Conservation (phyloP, 2,329 filamentous ascomycete genomes). For the Hysterium pulicare region DNA sequence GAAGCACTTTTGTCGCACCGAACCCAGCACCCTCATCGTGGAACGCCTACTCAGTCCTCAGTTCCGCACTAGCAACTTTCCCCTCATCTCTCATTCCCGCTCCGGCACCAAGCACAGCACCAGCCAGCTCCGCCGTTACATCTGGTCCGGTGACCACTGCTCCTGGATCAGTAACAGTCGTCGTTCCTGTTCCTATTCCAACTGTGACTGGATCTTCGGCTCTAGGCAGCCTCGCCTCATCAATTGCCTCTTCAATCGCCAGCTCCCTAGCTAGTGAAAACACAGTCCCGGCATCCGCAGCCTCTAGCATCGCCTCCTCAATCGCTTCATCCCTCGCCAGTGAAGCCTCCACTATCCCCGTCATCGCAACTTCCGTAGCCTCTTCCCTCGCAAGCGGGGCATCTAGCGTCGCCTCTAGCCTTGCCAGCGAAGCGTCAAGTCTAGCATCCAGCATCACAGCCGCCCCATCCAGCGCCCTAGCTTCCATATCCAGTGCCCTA, state of each 20-base stretch:
- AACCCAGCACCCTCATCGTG: neutral
- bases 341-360: neutral
- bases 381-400: neutral
- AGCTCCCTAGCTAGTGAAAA: constrained; percentile 1
- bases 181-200: neutral
- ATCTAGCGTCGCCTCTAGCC: neutral
- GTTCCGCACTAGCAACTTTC: constrained; percentile 3
- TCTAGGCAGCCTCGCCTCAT: neutral
- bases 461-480: neutral
- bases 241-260: neutral
- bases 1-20: neutral
- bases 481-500: neutral
- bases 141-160: neutral
- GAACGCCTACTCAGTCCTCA: neutral
- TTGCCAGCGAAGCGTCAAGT: neutral
- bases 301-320: neutral
- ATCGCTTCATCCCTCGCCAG: neutral
- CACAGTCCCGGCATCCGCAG: neutral
- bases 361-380: neutral
- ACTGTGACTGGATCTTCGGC: neutral
- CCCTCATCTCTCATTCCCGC: constrained; percentile 1
- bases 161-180: neutral
- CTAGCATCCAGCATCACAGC: neutral
- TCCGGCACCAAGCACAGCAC: neutral
- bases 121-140: neutral